Conservation (phyloP, 176 grass and related monocot genomes). For the Dactylis glomerata region DNA sequence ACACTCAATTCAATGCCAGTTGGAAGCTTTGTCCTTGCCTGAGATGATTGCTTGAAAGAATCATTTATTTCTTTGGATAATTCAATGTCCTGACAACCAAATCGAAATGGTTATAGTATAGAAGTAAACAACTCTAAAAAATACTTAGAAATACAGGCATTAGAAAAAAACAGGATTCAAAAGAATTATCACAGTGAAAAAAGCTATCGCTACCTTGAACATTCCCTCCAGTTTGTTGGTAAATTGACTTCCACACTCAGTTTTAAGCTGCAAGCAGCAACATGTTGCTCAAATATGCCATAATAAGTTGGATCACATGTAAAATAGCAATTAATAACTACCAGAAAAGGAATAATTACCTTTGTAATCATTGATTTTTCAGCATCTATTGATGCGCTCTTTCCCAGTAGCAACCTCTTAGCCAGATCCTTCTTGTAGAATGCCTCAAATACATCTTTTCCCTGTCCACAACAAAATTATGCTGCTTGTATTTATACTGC, state of each 20-base stretch:
- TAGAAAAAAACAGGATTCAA: neutral
- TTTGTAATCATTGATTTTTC: conserved; percentile 99
- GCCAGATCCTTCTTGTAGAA: conserved; percentile 99
- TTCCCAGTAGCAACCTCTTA: conserved; percentile 91
- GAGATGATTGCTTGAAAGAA: conserved; percentile 99
- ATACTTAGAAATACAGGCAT: neutral
- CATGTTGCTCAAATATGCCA: conserved; percentile 4
- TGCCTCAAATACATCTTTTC: conserved; percentile 99
- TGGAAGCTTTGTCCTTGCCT: conserved; percentile 95
- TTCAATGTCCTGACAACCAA: conserved; percentile 69
- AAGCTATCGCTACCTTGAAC: conserved; percentile 75
- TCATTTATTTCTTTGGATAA: conserved; percentile 99
- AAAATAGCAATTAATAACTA: conserved; percentile 2
- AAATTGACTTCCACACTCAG: conserved; percentile 99
- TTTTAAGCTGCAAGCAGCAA: conserved; percentile 85
- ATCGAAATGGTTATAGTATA: conserved; percentile 17
- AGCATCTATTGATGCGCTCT: conserved; percentile 98
- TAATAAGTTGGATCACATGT: conserved; percentile 12
- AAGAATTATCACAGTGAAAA: conserved; percentile 22
- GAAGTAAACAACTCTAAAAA: neutral
- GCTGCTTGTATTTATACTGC: conserved; percentile 2
- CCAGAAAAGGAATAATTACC: conserved; percentile 46
- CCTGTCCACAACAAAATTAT: conserved; percentile 46
- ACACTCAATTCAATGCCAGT: conserved; percentile 99
- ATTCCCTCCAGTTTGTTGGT: conserved; percentile 99